Evolutionary conservation across 1,139 yeast genomes (phyloP), one percentile per base, ranked within the genome.

Genomic region (Hanseniaspora gamundiae): DNA sequence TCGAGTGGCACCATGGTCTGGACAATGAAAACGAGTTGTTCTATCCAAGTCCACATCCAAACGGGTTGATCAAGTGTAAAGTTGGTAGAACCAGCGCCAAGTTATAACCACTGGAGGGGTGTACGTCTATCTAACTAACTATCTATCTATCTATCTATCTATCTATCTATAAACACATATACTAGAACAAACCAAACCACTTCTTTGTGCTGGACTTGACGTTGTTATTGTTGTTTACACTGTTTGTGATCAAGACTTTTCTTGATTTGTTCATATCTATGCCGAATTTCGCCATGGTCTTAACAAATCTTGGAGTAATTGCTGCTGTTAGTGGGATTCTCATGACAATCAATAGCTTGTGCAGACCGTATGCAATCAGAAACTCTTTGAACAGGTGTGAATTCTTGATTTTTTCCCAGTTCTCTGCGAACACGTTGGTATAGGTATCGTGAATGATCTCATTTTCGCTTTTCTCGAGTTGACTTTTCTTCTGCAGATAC

Each of bases 321-420:
- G 95, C 95, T 0, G 96, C 96, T 1, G 96, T 81, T 36, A 87
- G 63, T 11, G 99, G 98, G 8, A 91, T 66, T 51, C 99, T 73
- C 38, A 86, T 71, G 52, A 91, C 76, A 38, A 76, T 63, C 49
- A 88, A 70, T 5, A 93, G 76, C 66, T 93, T 91, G 68, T 91
- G 98, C 44, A 91, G 68, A 4, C 95, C 95, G 60, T 91, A 91
- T 0, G 98, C 98, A 50, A 93, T 73, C 17, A 86, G 80, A 54
- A 86, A 77, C 61, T 91, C 96, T 0, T 87, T 76, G 58, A 75
- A 62, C 27, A 82, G 54, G 4, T 75, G 67, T 38, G 60, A 58
- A 21, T 52, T 59, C 49, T 55, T 57, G 30, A 56, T 36, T 20
- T 46, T 43, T 28, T 47, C 47, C 55, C 58, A 53, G 33, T 41